These are phyloP conservation scores for Desmodesmus armatus DNA, from an alignment of 139 green algal species.

Conservation along the genomic window DNA sequence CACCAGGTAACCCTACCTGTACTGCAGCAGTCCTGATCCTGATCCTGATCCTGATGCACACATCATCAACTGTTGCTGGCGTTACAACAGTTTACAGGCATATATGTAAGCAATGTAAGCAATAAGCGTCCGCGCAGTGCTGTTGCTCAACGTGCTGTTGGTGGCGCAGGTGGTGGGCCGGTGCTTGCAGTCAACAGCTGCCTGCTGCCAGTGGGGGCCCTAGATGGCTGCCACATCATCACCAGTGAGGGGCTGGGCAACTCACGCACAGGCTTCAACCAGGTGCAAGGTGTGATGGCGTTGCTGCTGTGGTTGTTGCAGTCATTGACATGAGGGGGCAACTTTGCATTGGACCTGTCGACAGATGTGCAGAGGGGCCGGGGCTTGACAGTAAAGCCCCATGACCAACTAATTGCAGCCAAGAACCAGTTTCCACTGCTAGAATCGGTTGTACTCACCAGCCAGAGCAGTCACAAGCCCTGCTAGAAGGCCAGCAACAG, in stretches of 20 bases:
- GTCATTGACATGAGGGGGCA: too few species aligned
- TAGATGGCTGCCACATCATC: slow-evolving; percentile 59
- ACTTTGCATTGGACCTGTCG: too few species aligned
- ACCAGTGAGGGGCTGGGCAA: slow-evolving; percentile 73
- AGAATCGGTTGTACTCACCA: too few species aligned
- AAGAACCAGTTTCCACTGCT: too few species aligned
- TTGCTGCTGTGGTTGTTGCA: too few species aligned
- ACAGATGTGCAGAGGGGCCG: too few species aligned
- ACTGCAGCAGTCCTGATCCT: not conserved
- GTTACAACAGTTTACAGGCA: not conserved
- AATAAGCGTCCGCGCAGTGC: not conserved
- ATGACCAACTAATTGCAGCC: too few species aligned
- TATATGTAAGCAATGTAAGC: not conserved
- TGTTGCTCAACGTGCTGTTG: not conserved
- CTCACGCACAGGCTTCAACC: not conserved
- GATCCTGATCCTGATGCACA: too few species aligned
- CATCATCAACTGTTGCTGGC: too few species aligned
- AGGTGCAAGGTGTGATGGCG: slow-evolving; percentile 3
- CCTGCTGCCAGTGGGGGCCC: slow-evolving; percentile 65
- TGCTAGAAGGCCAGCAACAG: too few species aligned
- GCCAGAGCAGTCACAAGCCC: too few species aligned
- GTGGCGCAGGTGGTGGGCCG: slow-evolving; percentile 36
- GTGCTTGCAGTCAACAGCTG: slow-evolving; percentile 78
- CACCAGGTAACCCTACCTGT: slow-evolving; percentile 30
- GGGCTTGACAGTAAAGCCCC: too few species aligned